phyloP scores from a whole-genome alignment of 1,284 basidiomycete genomes.

The Cutaneotrichosporon sp. region DNA sequence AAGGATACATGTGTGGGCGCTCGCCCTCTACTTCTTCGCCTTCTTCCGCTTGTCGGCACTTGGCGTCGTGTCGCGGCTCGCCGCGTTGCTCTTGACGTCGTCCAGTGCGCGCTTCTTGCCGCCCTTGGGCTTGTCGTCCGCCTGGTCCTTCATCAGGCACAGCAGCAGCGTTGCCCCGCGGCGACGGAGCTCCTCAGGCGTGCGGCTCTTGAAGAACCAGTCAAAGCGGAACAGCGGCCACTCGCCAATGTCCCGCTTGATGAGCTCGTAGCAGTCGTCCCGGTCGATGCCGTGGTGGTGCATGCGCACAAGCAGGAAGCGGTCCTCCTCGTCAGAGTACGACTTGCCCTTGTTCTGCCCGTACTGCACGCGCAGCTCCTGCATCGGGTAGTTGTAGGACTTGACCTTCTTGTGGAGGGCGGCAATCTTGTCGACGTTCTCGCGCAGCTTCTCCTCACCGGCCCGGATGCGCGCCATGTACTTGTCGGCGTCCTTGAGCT shows the following conservation, averaged over 20 bases:
- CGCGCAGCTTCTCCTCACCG: conserved; percentile 76
- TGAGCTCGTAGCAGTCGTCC: conserved; percentile 92
- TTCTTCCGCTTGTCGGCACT: conserved; percentile 37
- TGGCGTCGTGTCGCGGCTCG: conserved; percentile 48
- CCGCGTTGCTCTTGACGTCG: conserved; percentile 49
- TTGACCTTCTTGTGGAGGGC: conserved; percentile 84
- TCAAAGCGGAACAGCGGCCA: conserved; percentile 97
- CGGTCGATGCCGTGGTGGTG: conserved; percentile 88
- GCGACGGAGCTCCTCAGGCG: conserved; percentile 84
- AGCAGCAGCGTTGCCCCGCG: conserved; percentile 85
- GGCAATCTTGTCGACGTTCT: conserved; percentile 66
- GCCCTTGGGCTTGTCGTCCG: conserved; percentile 55
- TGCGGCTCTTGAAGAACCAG: conserved; percentile 98
- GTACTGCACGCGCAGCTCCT: conserved; percentile 90
- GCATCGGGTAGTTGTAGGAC: conserved; percentile 83
- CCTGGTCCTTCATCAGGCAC: conserved; percentile 85
- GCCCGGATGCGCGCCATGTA: conserved; percentile 77
- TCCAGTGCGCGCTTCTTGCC: conserved; percentile 56
- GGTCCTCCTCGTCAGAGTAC: conserved; percentile 95
- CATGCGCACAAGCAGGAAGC: conserved; percentile 89
- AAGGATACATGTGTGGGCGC: neutral
- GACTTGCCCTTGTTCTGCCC: conserved; percentile 94
- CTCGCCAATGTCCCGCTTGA: conserved; percentile 94
- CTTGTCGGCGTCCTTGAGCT: conserved; percentile 79
- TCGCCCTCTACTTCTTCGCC: conserved; percentile 33